Base-by-base conservation (phyloP, 2,329 filamentous ascomycete species). In the Fusarium decemcellulare region DNA sequence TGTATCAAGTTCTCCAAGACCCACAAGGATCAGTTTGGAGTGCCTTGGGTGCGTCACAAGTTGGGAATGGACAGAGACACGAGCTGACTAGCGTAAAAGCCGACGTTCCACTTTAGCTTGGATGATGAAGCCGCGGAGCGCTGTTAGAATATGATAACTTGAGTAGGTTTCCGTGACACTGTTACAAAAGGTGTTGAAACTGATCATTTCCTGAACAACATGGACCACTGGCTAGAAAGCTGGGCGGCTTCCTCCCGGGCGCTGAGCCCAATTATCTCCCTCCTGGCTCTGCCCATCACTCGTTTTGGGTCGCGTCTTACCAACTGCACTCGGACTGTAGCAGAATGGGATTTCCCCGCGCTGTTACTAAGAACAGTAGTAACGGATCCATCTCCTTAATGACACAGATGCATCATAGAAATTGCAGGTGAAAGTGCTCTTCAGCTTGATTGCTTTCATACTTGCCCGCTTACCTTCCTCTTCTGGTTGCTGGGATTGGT, bases 251-350 rank as follows among this genome's bases (percentile, higher is more conserved):
- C 8, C 44, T 61, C 0, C 59, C 59, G 7, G 44, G 54, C 2
- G 59, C 55, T 0, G 59, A 61, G 37, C 59, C 44, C 0, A 61
- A 61, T 43, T 61, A 60, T 6, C 44, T 61, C 4, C 43, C 59
- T n/a, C 59, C 59, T 0, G 37, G 55, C 0, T 61, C 55, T 0
- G 55, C 59, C 0, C 59, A 60, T 2, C 59, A 60, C 46, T 23
- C 18, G 18, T 4, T 23, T 23, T 23, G 18, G 4, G 18, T 23
- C 18, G 18, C 18, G 18, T 23, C 18, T 23, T 23, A 23, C 18
- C 18, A 23, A 23, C 18, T 23, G 18, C 18, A 23, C 18, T 23
- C 18, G 18, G 18, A 23, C 18, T 23, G 18, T 23, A 23, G 18
- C 18, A 23, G 18, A 23, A 23, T 23, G 18, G 18, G 18, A 23